Conservation (phyloP, 768 basidiomycete species). For the Pseudohyphozyma bogoriensis region DNA sequence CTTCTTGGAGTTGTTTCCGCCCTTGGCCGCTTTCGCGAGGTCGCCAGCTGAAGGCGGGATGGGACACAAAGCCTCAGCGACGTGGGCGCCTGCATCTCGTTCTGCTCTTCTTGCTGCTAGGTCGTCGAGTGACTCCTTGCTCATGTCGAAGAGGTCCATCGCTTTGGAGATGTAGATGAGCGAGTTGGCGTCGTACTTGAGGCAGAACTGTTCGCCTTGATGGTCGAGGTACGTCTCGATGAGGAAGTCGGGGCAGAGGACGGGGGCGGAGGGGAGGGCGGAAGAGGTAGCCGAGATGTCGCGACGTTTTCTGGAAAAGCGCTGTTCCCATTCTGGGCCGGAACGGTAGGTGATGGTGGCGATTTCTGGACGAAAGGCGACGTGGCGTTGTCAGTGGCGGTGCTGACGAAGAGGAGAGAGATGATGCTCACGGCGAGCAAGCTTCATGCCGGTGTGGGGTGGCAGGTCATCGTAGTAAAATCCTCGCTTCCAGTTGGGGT, state of each 20-base stretch:
- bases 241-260: slow-evolving; percentile 89
- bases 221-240: slow-evolving; percentile 99
- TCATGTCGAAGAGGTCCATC: slow-evolving; percentile 98
- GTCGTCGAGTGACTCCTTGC: slow-evolving; percentile 58
- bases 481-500: slow-evolving; percentile 98
- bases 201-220: slow-evolving; percentile 70
- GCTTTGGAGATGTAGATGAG: slow-evolving; percentile 98
- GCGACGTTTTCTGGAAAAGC: slow-evolving; percentile 72
- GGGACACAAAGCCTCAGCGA: slow-evolving; percentile 14
- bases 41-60: slow-evolving; percentile 8
- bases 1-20: slow-evolving; percentile 25
- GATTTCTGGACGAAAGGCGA: slow-evolving; percentile 58
- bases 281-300: slow-evolving; percentile 23
- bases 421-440: slow-evolving; percentile 75
- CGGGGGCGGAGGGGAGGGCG: slow-evolving; percentile 44
- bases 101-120: slow-evolving; percentile 42
- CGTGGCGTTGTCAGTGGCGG: neutral
- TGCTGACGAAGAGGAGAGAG: neutral
- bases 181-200: slow-evolving; percentile 98
- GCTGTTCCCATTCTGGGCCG: slow-evolving; percentile 96
- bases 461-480: slow-evolving; percentile 95
- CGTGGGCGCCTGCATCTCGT: slow-evolving; percentile 1
- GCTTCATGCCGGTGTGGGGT: slow-evolving; percentile 96
- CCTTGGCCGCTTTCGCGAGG: slow-evolving; percentile 16
- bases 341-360: slow-evolving; percentile 98